phyloP scores from a whole-genome alignment of 805 yeast genomes.

The Candida easanensis region DNA sequence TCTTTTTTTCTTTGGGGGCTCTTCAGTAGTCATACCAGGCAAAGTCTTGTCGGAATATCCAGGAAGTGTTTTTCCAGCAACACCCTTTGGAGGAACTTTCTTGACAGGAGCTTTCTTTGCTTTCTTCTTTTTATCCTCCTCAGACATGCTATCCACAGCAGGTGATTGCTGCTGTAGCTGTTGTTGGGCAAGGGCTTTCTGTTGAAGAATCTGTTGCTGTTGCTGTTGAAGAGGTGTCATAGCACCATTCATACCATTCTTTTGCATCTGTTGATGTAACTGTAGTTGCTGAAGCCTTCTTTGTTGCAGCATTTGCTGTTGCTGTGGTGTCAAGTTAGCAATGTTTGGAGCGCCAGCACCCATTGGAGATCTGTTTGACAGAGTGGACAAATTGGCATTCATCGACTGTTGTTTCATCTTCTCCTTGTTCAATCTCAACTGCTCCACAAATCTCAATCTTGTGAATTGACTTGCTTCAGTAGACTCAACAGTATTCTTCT shows the following conservation, averaged over 20 bases:
- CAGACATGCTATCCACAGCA: slow-evolving; percentile 9
- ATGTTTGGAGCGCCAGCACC: slow-evolving; percentile 10
- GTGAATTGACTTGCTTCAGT: slow-evolving; percentile 62
- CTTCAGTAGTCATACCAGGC: slow-evolving; percentile 21
- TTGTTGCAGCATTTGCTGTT: slow-evolving; percentile 30
- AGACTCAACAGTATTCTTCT: slow-evolving; percentile 35
- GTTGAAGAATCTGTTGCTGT: slow-evolving; percentile 24
- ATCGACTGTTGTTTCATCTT: slow-evolving; percentile 44
- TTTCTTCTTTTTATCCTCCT: slow-evolving; percentile 22
- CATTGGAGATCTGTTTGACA: slow-evolving; percentile 26
- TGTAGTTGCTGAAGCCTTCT: slow-evolving; percentile 30
- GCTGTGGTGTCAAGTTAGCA: slow-evolving; percentile 24
- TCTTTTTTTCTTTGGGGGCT: slow-evolving; percentile 27
- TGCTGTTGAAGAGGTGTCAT: slow-evolving; percentile 22
- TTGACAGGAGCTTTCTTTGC: slow-evolving; percentile 12
- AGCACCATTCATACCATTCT: slow-evolving; percentile 29
- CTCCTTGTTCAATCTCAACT: slow-evolving; percentile 68
- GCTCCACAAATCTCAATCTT: slow-evolving; percentile 86
- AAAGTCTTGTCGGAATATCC: slow-evolving; percentile 24
- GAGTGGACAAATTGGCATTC: slow-evolving; percentile 24
- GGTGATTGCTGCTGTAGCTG: slow-evolving; percentile 23
- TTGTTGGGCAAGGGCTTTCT: slow-evolving; percentile 27
- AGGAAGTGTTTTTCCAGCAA: slow-evolving; percentile 28
- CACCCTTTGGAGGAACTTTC: slow-evolving; percentile 17
- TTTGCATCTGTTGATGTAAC: slow-evolving; percentile 27